phyloP scores from a whole-genome alignment of 352 stramenopile species.

The Globisporangium acanthophoron region DNA sequence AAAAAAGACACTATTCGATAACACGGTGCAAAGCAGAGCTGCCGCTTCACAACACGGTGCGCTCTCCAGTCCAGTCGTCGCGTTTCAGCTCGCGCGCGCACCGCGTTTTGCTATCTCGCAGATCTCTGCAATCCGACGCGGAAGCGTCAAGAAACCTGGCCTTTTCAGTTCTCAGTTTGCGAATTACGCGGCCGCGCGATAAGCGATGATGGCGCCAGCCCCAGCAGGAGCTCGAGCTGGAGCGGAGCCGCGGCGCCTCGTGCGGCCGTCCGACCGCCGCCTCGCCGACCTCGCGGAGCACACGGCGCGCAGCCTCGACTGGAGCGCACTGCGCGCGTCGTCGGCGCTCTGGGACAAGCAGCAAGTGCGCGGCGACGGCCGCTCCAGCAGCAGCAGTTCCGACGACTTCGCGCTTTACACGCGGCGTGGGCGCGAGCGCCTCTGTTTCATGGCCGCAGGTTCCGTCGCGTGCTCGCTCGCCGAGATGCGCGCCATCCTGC shows the following conservation, averaged over 20 bases:
- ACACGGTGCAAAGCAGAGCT: too few species aligned
- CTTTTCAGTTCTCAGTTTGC: not conserved
- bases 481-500: constrained; percentile 33
- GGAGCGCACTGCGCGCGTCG: constrained; percentile 19
- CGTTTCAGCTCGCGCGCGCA: too few species aligned
- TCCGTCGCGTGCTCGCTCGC: constrained; percentile 32
- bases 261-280: constrained; percentile 36
- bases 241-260: constrained; percentile 21
- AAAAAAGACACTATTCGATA: too few species aligned
- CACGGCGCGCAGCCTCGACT: constrained; percentile 21
- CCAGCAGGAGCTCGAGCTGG: too few species aligned
- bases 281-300: constrained; percentile 29
- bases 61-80: too few species aligned
- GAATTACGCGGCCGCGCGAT: not conserved
- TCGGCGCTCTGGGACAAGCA: constrained; percentile 20
- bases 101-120: too few species aligned
- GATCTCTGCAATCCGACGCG: too few species aligned
- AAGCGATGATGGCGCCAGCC: not conserved
- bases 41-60: too few species aligned
- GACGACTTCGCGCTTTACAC: constrained; percentile 21
- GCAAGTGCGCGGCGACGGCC: not conserved
- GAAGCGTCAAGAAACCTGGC: too few species aligned
- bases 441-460: constrained; percentile 22
- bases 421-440: constrained; percentile 17
- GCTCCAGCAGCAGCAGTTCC: not conserved